Evolutionary conservation across 495 filamentous ascomycete genomes (phyloP).

Genomic region (Aspergillus cristatus): DNA sequence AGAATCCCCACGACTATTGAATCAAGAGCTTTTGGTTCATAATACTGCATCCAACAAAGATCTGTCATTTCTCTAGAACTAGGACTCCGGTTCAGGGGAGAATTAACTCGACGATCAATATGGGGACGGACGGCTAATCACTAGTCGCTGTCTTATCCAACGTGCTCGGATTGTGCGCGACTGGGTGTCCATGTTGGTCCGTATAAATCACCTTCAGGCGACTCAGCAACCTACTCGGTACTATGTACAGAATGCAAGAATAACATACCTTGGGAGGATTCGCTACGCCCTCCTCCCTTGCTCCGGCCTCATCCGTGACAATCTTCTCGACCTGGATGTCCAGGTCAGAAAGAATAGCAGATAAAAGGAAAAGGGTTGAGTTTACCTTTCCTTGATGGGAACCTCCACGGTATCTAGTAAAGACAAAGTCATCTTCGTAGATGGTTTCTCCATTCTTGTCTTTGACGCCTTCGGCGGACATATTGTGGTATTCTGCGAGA

Average conservation of each 20-base stretch:
- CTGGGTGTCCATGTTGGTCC: constrained; percentile 20
- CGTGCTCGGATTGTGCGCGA: constrained; percentile 17
- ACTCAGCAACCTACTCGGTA: background rate
- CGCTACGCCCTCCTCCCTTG: constrained; percentile 9
- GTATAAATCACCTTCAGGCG: constrained; percentile 18
- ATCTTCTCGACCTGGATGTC: constrained; percentile 14
- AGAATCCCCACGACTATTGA: too few relatives aligned
- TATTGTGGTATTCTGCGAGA: background rate
- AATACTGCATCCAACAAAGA: too few relatives aligned
- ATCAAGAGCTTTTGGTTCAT: too few relatives aligned
- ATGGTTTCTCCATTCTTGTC: constrained; percentile 13
- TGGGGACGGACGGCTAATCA: too few relatives aligned
- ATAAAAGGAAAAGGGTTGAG: too few relatives aligned
- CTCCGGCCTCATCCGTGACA: constrained; percentile 10
- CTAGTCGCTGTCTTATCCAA: constrained; percentile 8
- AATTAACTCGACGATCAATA: too few relatives aligned
- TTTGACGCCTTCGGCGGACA: constrained; percentile 8
- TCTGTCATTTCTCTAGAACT: too few relatives aligned
- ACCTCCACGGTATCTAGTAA: constrained; percentile 10
- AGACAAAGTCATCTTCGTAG: constrained; percentile 12
- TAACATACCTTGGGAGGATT: constrained; percentile 16
- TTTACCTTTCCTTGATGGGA: constrained; percentile 15
- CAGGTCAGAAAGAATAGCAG: background rate
- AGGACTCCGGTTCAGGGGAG: too few relatives aligned
- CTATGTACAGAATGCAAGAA: background rate